Base-by-base conservation (phyloP, 1,139 yeast species). In the Candida neerlandica region DNA sequence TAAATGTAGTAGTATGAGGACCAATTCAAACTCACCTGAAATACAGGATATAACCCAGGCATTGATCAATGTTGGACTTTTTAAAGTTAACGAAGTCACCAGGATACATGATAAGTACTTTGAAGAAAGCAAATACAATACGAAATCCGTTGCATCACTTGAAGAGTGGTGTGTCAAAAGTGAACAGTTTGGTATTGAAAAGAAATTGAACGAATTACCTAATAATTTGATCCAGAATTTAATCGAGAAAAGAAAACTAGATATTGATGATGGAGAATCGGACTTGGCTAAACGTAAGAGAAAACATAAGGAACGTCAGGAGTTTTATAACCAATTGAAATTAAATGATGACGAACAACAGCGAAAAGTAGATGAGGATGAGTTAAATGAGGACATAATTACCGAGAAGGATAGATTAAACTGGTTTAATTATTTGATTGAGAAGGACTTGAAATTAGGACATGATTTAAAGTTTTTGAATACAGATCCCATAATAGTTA, bases 21-120 rank as follows among this genome's bases (percentile, higher is more conserved):
- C 56, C 41, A 52, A 54, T 19, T 46, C 54, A 29, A 51, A 57
- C 18, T 45, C 67, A 12, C 71, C 82, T 6, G 75, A 70, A 6
- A 59, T 84, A 10, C 81, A 78, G 45, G 95, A 88, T 61, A 69
- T 85, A 10, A 70, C 86, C 38, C 80, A 81, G 58, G 86, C 88
- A 0, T 69, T 87, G 70, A 74, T 78, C 29, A 76, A 78, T 52
- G 61, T 78, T 14, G 86, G 85, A 2, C 66, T 82, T 45, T 62
- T 85, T 10, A 76, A 76, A 49, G 86, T 87, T 1, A 44, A 37
- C 1, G 50, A 51, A 16, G 45, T 52, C 21, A 44, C 53, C 15
- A 56, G 56, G 18, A 51, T 60, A 6, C 55, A 58, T 45, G 67
- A 64, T 37, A 53, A 50, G 11, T 52, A 55, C 43, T 42, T 49